Base-by-base conservation (phyloP, 805 yeast genomes). In the Debaryomyces tyrocola region DNA sequence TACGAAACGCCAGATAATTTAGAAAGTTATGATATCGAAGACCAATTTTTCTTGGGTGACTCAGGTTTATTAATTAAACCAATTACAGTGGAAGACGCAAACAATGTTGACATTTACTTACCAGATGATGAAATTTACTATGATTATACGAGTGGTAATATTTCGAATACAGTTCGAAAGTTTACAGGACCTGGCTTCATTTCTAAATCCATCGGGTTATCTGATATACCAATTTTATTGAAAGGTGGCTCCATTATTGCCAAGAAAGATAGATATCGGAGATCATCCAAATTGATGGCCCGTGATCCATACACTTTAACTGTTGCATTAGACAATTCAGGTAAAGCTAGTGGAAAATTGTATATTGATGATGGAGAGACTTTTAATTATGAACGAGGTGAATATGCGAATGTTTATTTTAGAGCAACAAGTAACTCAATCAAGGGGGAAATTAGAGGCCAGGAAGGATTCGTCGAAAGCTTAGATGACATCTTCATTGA, bases 321-420 rank as follows among this genome's bases (percentile, higher is more conserved):
- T 2, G 67, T 91, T 37, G 88, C 87, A 0, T 73, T 84, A 9
- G 73, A 73, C 46, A 53, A 58, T 2, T 55, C 66, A 2, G 84
- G 83, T 0, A 52, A 56, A 6, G 90, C 91, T 0, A 63, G 64
- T 0, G 87, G 87, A 1, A 63, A 67, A 14, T 61, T 91, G 28
- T 91, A 90, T 62, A 64, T 86, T 33, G 98, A 91, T 62, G 98
- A 91, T 64, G 96, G 96, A 12, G 87, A 84, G 54, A 74, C 91
- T 0, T 87, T 77, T 54, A 78, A 72, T 37, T 82, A 82, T 59
- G 47, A 62, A 28, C 53, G 67, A 1, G 86, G 85, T 6, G 83
- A 80, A 21, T 84, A 51, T 56, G 44, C 81, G 2, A 62, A 69
- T 37, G 58, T 80, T 1, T 56, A 69, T 1, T 73, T 87, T 29